Evolutionary conservation across 805 yeast species (phyloP), one percentile per base, ranked within the genome.

Genomic region (Hanseniaspora thailandica): DNA sequence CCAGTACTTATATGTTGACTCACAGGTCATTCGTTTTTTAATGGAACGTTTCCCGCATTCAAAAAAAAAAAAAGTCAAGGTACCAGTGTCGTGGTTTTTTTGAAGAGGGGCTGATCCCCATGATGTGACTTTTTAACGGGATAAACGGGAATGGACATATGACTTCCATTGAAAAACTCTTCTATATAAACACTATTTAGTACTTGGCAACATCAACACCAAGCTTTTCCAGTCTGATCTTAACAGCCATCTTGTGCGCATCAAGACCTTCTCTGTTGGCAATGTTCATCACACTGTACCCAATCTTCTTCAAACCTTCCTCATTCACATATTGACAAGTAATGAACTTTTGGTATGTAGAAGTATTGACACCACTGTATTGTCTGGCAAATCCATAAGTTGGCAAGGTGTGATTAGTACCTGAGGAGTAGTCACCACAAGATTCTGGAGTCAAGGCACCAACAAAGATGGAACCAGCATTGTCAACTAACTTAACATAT

Each of bases 321-420:
- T 84, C 80, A 1, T 88, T 82, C 34, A 93, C 86, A 63, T 83
- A 86, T 72, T 93, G 99, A 28, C 95, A 77, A 10, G 99, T 93
- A 63, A 93, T 84, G 71, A 85, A 88, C 70, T 93, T 93, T 69
- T 86, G 94, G 80, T 86, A 93, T 0, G 97, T 88, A 48, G 88
- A 82, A 23, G 97, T 93, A 72, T 93, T 93, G 54, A 89, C 97
- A 57, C 99, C 99, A 59, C 94, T 82, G 71, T 93, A 93, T 77
- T 87, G 94, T 71, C 88, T 83, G 43, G 99, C 97, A 64, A 90
- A 93, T 48, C 99, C 99, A 65, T 93, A 93, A 0, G 99, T 93
- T 55, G 99, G 99, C 62, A 93, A 76, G 0, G 99, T 93, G 71
- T 93, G 99, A 75, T 93, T 93, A 5, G 99, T 93, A 66, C 99